These are phyloP conservation scores for Chalara sp. DNA, from an alignment of 2,329 filamentous ascomycete species.

Conservation along the genomic window DNA sequence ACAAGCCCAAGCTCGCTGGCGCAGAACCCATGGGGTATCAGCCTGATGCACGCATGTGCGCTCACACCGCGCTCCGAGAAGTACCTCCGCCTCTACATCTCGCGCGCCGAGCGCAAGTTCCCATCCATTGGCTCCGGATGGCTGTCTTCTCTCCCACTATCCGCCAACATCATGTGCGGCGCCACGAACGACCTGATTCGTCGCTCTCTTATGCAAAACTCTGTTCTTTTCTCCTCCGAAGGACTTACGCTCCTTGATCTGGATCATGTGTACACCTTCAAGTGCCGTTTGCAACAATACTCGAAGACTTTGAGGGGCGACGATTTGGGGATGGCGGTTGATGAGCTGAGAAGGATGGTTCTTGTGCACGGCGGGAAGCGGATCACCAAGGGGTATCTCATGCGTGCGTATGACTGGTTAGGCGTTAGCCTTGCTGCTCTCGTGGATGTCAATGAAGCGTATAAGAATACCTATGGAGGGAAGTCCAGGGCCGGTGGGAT, in stretches of 20 bases:
- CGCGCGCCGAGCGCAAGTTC: constrained; percentile 46
- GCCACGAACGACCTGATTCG: constrained; percentile 46
- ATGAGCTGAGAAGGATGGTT: constrained; percentile 54
- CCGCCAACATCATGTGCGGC: constrained; percentile 36
- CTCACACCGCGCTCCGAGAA: constrained; percentile 41
- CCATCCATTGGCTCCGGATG: constrained; percentile 14
- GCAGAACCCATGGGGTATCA: constrained; percentile 38
- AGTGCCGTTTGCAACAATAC: constrained; percentile 52
- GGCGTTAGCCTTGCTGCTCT: constrained; percentile 43
- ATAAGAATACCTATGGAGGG: constrained; percentile 49
- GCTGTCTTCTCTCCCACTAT: constrained; percentile 27
- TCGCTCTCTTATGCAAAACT: constrained; percentile 52
- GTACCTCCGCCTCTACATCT: constrained; percentile 40
- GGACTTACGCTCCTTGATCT: constrained; percentile 53
- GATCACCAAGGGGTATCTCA: constrained; percentile 44
- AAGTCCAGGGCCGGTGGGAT: constrained; percentile 39
- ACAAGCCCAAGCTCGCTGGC: constrained; percentile 9
- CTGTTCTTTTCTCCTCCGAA: constrained; percentile 52
- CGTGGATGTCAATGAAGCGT: constrained; percentile 48
- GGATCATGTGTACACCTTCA: constrained; percentile 59
- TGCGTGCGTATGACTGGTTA: constrained; percentile 52
- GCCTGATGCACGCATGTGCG: constrained; percentile 39
- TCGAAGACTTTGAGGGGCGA: constrained; percentile 33
- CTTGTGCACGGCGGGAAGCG: constrained; percentile 44
- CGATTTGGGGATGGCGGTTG: constrained; percentile 51